Evolutionary conservation across 2,329 filamentous ascomycete genomes (phyloP).

Genomic region (Colletotrichum agaves): DNA sequence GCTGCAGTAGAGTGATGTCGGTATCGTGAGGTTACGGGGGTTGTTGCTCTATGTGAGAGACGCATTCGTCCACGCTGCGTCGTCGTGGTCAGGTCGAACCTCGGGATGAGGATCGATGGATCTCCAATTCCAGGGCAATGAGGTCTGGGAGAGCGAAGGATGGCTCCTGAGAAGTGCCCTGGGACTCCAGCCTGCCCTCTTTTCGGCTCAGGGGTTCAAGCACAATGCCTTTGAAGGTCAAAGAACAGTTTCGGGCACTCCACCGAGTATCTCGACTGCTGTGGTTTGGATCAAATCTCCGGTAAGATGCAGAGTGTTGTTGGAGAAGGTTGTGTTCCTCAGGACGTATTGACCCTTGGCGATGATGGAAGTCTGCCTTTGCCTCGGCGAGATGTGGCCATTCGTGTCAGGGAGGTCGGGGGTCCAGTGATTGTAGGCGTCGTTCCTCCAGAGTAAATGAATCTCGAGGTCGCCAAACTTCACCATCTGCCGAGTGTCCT

Average conservation of each 20-base stretch:
- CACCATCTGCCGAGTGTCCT: constrained; percentile 31
- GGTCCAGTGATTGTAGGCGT: constrained; percentile 42
- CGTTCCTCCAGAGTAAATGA: constrained; percentile 45
- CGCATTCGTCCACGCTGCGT: constrained; percentile 58
- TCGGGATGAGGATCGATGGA: constrained; percentile 41
- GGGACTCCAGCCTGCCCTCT: constrained; percentile 34
- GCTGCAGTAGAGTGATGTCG: constrained; percentile 70
- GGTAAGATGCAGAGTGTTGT: background rate
- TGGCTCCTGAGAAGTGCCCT: constrained; percentile 33
- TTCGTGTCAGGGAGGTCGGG: background rate
- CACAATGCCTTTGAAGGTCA: constrained; percentile 39
- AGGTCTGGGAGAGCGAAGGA: constrained; percentile 29
- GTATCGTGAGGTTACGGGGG: constrained; percentile 58
- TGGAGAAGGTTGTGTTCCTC: constrained; percentile 1
- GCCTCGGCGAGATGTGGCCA: background rate
- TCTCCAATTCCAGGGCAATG: constrained; percentile 29
- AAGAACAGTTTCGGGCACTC: background rate
- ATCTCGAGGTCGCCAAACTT: constrained; percentile 29
- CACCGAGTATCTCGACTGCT: constrained; percentile 2
- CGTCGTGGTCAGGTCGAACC: constrained; percentile 39
- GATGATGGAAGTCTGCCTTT: background rate
- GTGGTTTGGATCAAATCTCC: background rate
- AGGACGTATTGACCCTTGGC: background rate
- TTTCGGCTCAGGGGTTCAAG: constrained; percentile 31
- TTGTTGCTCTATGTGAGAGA: constrained; percentile 43